A percentile compares a stretch with the other conserved stretches of the same genome.
Evolutionary conservation across 139 green algal species (phyloP).

Genomic region (Chlamydomonas asymmetrica): DNA sequence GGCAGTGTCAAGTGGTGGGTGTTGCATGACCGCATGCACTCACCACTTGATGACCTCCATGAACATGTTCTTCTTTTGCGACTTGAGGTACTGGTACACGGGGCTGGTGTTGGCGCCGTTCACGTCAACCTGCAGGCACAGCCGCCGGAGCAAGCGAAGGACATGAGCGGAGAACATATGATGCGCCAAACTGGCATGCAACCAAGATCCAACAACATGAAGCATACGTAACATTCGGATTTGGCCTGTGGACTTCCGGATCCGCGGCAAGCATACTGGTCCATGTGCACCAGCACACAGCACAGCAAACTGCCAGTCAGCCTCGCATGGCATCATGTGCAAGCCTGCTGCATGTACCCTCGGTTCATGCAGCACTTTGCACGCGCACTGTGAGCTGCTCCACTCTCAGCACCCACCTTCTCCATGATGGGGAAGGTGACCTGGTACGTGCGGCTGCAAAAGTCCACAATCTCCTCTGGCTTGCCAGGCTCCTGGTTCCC

Average conservation of each 20-base stretch:
- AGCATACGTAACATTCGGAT: too few species aligned
- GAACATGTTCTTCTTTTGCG: conserved; percentile 29
- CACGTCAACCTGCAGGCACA: conserved; percentile 19
- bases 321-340: not conserved
- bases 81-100: conserved; percentile 17
- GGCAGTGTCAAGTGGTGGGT: too few species aligned
- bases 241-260: too few species aligned
- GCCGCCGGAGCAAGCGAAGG: too few species aligned
- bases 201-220: too few species aligned
- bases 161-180: too few species aligned
- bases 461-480: conserved; percentile 52
- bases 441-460: conserved; percentile 38
- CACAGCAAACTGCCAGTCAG: not conserved
- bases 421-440: conserved; percentile 35
- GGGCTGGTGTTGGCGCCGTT: conserved; percentile 1
- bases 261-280: too few species aligned
- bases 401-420: conserved; percentile 54
- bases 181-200: too few species aligned
- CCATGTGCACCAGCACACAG: not conserved
- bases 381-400: conserved; percentile 9
- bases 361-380: not conserved
- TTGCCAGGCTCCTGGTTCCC: conserved; percentile 62
- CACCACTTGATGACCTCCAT: conserved; percentile 47
- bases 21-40: too few species aligned
- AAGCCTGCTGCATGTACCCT: not conserved